Evolutionary conservation across 371 early-diverging fungal species (phyloP), one percentile per base, ranked within the genome.

Genomic region (Mortierella sp.): DNA sequence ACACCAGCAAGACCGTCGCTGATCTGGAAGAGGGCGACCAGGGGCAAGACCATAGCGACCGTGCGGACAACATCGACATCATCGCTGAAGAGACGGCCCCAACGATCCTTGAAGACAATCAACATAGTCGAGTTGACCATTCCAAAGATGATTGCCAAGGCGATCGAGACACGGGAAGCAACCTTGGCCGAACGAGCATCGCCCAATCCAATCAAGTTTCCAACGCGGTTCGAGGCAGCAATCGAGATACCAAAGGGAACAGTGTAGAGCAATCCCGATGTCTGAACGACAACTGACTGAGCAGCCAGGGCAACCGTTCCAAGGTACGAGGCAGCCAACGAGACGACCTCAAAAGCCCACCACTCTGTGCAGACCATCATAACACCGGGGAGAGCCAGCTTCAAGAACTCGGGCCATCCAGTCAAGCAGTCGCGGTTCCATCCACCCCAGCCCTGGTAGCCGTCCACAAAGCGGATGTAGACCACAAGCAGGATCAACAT

Each of bases 1-100:
- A 93, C 90, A 68, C 91, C 89, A 26, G 91, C 91, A 14, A 92
- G 67, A 1, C 93, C 92, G 83, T 95, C 95, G 34, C 84, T 71
- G 70, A 96, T 86, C 82, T 98, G 98, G 86, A 94, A 96, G 45
- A 94, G 64, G 0, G 97, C 95, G 39, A 89, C 93, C 6, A 95
- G 73, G 0, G 97, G 97, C 70, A 97, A 82, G 39, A 97, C 88
- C 43, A 69, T 67, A 1, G 94, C 92, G 10, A 96, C 95, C 14
- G 92, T 80, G 9, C 63, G 79, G 45, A 95, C 87, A 6, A 98
- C 95, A 1, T 89, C 88, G 1, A 71, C 74, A 73, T 96, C 95
- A 22, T 90, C 87, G 43, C 91, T 92, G 85, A 95, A 95, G 50
- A 95, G 72, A n/a, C 85, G 85, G 0, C 93, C 93, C 87, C 90